Base-by-base conservation (phyloP, 192 early-diverging fungal genomes). In the Podila verticillata region DNA sequence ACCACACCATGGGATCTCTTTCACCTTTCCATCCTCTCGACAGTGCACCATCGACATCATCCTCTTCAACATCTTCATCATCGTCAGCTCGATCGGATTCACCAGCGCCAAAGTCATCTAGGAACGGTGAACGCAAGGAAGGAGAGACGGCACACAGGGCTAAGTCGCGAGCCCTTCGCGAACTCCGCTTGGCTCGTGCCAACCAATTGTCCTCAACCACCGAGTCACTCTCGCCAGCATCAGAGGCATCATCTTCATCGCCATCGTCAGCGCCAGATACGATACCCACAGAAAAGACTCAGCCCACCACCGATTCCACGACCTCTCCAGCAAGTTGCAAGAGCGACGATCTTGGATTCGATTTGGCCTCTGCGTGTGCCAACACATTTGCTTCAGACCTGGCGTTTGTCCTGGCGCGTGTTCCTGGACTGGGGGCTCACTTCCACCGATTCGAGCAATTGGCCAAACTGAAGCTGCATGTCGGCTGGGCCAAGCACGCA, bases 401-500 rank as follows among this genome's bases (percentile, higher is more conserved):
- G 48, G 75, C 75, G 4, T 79, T 71, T 63, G 75, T 79, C 4
- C 31, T 79, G 26, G 75, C 75, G 2, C 75, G 75, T 28, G 75
- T 79, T 15, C 75, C 75, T 9, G 75, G 75, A 8, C 48, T 79
- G 30, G 75, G 75, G 7, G 75, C 75, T n/a, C 75, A 79, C 58
- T 71, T 79, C 54, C 75, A 79, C 44, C 75, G 75, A 56, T 79
- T 79, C 28, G 75, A 79, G 26, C 75, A 79, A 34, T 39, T 79
- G 32, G 68, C 75, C n/a, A 79, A 79, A 65, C 48, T 79, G 28
- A 79, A 79, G 60, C 57, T 79, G 28, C 75, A 79, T 57, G 75
- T 79, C 6, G 75, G 75, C 4, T 79, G 75, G 75, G 75, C 75
- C 3, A 79, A 79, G 60, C 75, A 79, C 62, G 75, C 75, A n/a